Base-by-base conservation (phyloP, 345 rosid genomes). In the Populus alba region DNA sequence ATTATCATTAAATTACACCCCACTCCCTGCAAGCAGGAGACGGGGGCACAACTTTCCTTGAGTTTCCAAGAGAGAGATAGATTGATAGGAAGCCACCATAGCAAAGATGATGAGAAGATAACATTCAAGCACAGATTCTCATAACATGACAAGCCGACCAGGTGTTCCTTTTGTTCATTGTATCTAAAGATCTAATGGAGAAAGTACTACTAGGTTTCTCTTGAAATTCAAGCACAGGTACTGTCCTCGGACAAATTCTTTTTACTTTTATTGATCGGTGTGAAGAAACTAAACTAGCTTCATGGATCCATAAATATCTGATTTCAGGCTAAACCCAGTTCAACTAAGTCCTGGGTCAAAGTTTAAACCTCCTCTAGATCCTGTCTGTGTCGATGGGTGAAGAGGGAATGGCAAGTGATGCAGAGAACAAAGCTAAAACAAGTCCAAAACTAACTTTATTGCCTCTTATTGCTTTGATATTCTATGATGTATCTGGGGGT, bases 401-500 rank as follows among this genome's bases (percentile, higher is more conserved):
- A 79, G 95, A 89, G 83, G 84, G 35, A 43, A 85, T 82, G 82
- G 20, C 75, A 20, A 76, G 66, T 85, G 85, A 88, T 72, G 86
- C 51, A 8, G 39, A 83, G 70, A 72, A 51, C 70, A 76, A 71
- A 67, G 83, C 72, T 17, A 80, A 82, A 81, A 61, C 87, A 73
- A 87, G 70, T 35, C 97, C 92, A 74, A 93, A 93, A 81, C 82
- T 95, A 39, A 93, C 96, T 18, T 67, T 92, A 3, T 82, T 90
- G 79, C 99, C 99, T 43, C 89, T 95, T 0, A 87, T 95, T 39
- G 96, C 97, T 77, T 85, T 95, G 63, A 95, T 95, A 18, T 95
- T 95, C 90, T 95, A 93, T 82, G 98, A 92, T 74, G 97, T 95
- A 16, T 93, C 95, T 68, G 98, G 98, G 66, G 98, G 98, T 61